These are phyloP conservation scores for Tuber microsphaerosporum DNA, from an alignment of 495 filamentous ascomycete species.

Conservation along the genomic window DNA sequence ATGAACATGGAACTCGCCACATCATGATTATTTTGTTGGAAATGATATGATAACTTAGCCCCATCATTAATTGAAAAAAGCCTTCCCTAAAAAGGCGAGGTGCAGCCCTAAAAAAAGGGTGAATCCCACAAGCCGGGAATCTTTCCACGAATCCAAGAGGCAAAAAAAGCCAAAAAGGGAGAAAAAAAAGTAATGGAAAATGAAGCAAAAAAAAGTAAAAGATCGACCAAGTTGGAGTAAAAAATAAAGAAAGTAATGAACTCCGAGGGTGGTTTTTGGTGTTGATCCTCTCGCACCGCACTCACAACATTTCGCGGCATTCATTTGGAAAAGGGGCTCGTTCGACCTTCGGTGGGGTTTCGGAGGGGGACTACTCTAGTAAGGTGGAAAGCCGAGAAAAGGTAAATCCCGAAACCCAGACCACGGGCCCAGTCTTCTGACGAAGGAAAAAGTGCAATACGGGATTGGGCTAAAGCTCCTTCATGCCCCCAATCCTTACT, in stretches of 20 bases:
- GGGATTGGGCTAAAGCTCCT: not conserved
- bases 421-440: constrained; percentile 1
- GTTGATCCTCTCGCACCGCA: not conserved
- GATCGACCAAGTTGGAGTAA: not conserved
- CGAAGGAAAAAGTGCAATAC: not conserved
- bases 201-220: not conserved
- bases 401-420: constrained; percentile 18
- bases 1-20: not conserved
- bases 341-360: constrained; percentile 19
- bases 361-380: constrained; percentile 16
- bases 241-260: not conserved
- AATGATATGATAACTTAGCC: not conserved
- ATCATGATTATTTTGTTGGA: not conserved
- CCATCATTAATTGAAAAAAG: not conserved
- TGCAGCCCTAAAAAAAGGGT: not conserved
- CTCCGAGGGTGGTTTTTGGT: not conserved
- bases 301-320: not conserved
- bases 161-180: not conserved
- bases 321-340: constrained; percentile 26
- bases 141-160: not conserved
- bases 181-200: not conserved
- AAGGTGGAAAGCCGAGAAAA: constrained; percentile 19
- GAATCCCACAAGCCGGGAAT: not conserved
- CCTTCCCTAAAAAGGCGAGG: not conserved
- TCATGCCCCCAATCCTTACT: not conserved